Evolutionary conservation across 2,329 filamentous ascomycete genomes (phyloP).

Genomic region (Coniella lustricola): DNA sequence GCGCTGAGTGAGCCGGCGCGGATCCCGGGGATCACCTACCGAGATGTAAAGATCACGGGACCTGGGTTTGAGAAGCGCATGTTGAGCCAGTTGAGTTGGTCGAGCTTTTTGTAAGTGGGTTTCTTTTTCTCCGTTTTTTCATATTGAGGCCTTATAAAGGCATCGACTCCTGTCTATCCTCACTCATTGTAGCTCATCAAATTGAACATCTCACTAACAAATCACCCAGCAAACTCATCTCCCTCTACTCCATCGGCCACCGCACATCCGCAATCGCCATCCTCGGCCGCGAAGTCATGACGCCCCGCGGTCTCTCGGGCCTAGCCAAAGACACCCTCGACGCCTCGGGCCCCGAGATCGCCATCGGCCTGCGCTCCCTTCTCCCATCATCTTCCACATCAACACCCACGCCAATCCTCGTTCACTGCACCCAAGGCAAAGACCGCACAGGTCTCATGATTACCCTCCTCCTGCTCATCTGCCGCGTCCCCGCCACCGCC

Average conservation of each 20-base stretch:
- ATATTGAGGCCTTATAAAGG: too few relatives aligned
- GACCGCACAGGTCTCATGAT: constrained; percentile 72
- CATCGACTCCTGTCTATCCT: too few relatives aligned
- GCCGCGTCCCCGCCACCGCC: constrained; percentile 48
- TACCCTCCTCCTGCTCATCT: constrained; percentile 59
- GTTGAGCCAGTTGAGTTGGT: constrained; percentile 61
- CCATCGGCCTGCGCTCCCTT: constrained; percentile 20
- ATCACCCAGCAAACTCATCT: constrained; percentile 46
- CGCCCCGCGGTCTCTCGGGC: constrained; percentile 62
- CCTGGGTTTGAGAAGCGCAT: constrained; percentile 61
- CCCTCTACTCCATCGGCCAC: constrained; percentile 59
- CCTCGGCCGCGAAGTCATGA: constrained; percentile 64
- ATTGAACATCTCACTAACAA: too few relatives aligned
- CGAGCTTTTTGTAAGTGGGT: constrained; percentile 54
- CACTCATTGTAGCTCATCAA: too few relatives aligned
- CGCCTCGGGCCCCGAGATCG: constrained; percentile 57
- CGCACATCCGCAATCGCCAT: constrained; percentile 63
- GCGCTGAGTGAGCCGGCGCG: constrained; percentile 48
- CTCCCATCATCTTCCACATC: constrained; percentile 27
- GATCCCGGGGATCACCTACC: constrained; percentile 58
- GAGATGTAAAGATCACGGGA: constrained; percentile 68
- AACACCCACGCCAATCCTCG: constrained; percentile 51
- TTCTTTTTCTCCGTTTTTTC: too few relatives aligned
- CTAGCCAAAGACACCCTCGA: constrained; percentile 64
- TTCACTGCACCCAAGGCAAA: constrained; percentile 88